phyloP scores from a whole-genome alignment of 1,284 basidiomycete species.

The Pascua sp. region DNA sequence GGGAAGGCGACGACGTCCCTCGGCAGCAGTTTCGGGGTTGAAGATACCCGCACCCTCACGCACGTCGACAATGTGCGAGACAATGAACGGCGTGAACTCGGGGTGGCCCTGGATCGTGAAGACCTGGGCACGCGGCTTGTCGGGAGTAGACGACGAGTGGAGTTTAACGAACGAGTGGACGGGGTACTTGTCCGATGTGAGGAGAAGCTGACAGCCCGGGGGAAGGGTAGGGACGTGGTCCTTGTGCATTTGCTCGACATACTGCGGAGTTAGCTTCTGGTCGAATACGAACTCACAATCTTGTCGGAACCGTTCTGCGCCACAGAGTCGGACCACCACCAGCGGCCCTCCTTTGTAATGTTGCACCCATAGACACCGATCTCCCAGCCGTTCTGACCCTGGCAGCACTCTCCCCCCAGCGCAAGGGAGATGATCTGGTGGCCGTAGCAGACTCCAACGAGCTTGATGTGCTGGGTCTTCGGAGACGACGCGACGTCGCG shows the following conservation, averaged over 20 bases:
- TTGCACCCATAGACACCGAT: slow-evolving; percentile 50
- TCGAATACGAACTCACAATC: slow-evolving; percentile 2
- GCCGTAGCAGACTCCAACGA: slow-evolving; percentile 54
- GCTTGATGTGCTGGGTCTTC: slow-evolving; percentile 31
- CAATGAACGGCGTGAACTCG: slow-evolving; percentile 54
- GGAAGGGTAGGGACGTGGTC: slow-evolving; percentile 53
- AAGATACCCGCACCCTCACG: slow-evolving; percentile 50
- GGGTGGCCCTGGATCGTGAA: slow-evolving; percentile 54
- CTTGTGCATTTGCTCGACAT: slow-evolving; percentile 56
- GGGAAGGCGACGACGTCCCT: slow-evolving; percentile 49
- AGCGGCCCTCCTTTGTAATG: slow-evolving; percentile 49
- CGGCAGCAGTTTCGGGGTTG: slow-evolving; percentile 39
- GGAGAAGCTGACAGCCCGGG: slow-evolving; percentile 49
- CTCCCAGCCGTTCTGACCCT: slow-evolving; percentile 54
- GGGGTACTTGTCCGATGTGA: slow-evolving; percentile 47
- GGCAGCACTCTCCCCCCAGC: slow-evolving; percentile 49
- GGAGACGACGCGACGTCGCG: slow-evolving; percentile 26
- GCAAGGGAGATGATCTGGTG: slow-evolving; percentile 55
- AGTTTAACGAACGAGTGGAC: slow-evolving; percentile 53
- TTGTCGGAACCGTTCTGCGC: slow-evolving; percentile 38
- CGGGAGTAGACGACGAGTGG: slow-evolving; percentile 45
- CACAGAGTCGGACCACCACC: slow-evolving; percentile 48
- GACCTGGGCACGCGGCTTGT: slow-evolving; percentile 45
- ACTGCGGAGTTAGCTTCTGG: slow-evolving; percentile 26
- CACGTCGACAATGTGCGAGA: slow-evolving; percentile 50